phyloP scores from a whole-genome alignment of 805 yeast species.

The Monosporozyma solicola region DNA sequence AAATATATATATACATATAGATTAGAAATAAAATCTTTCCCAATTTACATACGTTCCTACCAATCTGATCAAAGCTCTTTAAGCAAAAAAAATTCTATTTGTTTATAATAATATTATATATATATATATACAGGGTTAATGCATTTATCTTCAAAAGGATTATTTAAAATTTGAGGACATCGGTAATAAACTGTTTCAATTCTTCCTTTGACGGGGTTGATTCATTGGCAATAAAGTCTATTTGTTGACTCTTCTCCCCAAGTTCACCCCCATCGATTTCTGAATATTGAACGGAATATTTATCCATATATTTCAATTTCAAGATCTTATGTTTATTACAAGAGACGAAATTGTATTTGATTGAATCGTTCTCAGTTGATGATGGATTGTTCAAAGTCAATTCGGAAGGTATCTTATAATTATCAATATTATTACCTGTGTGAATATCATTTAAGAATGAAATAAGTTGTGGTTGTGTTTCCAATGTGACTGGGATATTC shows the following conservation, averaged over 20 bases:
- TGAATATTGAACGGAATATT: conserved; percentile 26
- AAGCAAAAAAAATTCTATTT: not conserved
- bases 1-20: no score
- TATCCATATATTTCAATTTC: conserved; percentile 21
- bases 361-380: not conserved
- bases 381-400: conserved; percentile 5
- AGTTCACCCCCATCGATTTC: conserved; percentile 21
- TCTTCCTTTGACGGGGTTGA: conserved; percentile 3
- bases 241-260: conserved; percentile 22
- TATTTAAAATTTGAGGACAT: conserved; percentile 4
- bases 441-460: not conserved
- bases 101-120: not conserved
- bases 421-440: not conserved
- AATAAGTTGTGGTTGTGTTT: conserved; percentile 25
- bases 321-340: conserved; percentile 19
- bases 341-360: conserved; percentile 18
- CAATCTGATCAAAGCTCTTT: not conserved
- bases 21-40: no score
- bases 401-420: not conserved
- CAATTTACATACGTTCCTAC: no score
- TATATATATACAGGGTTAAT: not conserved
- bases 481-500: conserved; percentile 6
- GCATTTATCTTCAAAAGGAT: not conserved
- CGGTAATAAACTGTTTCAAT: conserved; percentile 7
- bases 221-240: conserved; percentile 22